Conservation (phyloP, 305 asterid genomes). For the Andrographis paniculata region DNA sequence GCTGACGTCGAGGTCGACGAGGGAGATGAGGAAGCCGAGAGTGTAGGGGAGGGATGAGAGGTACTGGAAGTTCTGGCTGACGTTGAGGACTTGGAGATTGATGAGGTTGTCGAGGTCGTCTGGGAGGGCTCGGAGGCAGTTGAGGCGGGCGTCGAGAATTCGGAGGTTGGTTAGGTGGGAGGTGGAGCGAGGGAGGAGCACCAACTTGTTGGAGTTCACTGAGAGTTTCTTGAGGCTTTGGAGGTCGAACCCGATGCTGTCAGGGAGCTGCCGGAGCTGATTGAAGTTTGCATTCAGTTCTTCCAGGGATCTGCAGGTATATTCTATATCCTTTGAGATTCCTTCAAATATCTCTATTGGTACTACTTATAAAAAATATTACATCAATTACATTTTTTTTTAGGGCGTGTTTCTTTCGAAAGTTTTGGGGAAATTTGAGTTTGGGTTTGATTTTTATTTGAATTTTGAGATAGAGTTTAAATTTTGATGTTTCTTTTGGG, state of each 20-base stretch:
- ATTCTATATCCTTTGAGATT: neutral
- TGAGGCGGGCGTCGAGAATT: constrained; percentile 61
- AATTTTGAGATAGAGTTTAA: too few species aligned
- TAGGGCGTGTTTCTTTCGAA: too few species aligned
- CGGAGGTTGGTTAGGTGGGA: constrained; percentile 71
- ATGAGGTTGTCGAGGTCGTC: constrained; percentile 76
- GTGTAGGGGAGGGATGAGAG: constrained; percentile 60
- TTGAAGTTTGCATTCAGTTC: constrained; percentile 84
- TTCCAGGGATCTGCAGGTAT: constrained; percentile 54
- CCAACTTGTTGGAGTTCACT: constrained; percentile 69
- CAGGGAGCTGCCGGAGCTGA: constrained; percentile 53
- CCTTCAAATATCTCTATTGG: neutral
- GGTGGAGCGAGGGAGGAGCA: constrained; percentile 59
- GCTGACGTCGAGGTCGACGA: constrained; percentile 70
- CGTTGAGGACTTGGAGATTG: constrained; percentile 60
- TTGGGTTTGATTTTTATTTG: too few species aligned
- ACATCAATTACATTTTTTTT: too few species aligned
- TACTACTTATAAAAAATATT: too few species aligned
- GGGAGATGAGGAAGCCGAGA: constrained; percentile 71
- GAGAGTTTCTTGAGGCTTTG: constrained; percentile 52
- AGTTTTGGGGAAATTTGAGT: too few species aligned
- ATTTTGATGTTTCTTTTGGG: too few species aligned
- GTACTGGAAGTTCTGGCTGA: constrained; percentile 78
- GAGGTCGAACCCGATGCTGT: constrained; percentile 73
- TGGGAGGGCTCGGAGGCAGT: constrained; percentile 71